Conservation (phyloP, 768 basidiomycete species). For the Harrya chromipes region DNA sequence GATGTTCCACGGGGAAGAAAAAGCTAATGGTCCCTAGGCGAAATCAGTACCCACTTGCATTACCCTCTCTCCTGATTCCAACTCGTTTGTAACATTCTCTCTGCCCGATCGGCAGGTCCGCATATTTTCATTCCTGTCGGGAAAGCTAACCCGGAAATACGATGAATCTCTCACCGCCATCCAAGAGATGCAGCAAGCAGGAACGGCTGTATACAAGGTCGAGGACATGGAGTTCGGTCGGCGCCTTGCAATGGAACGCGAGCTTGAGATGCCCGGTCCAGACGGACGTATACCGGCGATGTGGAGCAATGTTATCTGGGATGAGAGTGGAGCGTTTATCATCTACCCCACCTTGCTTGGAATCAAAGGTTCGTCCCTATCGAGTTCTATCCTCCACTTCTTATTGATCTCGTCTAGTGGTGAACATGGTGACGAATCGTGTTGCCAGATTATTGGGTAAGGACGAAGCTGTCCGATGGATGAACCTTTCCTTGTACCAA, state of each 20-base stretch:
- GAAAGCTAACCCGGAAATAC: conserved; percentile 88
- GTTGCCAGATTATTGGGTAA: conserved; percentile 87
- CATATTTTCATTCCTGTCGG: conserved; percentile 86
- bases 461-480: conserved; percentile 88
- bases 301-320: conserved; percentile 94
- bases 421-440: conserved; percentile 92
- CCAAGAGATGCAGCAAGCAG: conserved; percentile 99
- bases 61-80: conserved; percentile 84
- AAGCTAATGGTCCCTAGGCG: conserved; percentile 46
- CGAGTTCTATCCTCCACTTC: not conserved
- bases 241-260: conserved; percentile 87
- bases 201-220: conserved; percentile 85
- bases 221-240: conserved; percentile 99
- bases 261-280: conserved; percentile 78
- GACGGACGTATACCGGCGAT: conserved; percentile 70
- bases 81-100: conserved; percentile 91
- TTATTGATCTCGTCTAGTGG: conserved; percentile 49
- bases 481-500: conserved; percentile 89
- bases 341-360: conserved; percentile 92
- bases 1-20: not conserved
- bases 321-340: conserved; percentile 94
- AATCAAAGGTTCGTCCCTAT: conserved; percentile 71
- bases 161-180: conserved; percentile 92
- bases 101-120: conserved; percentile 92
- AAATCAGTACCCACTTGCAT: conserved; percentile 92